Conservation (phyloP, 345 rosid species). For the Citrus trifoliata region DNA sequence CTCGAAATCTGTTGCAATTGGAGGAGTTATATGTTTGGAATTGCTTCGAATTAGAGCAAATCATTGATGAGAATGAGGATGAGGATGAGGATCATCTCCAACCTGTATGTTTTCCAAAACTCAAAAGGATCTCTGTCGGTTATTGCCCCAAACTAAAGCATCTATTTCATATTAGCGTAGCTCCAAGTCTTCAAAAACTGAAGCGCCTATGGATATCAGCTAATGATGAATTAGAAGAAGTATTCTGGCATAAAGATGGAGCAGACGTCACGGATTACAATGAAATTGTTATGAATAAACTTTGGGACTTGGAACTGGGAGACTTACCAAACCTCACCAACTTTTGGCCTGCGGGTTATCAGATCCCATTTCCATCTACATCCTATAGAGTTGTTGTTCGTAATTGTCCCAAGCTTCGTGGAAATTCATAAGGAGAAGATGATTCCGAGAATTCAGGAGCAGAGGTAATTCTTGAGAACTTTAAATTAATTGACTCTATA, state of each 20-base stretch:
- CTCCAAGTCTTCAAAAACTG: neutral
- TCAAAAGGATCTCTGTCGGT: fast-evolving
- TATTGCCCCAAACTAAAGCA: neutral
- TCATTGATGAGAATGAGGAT: neutral
- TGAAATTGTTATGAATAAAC: neutral
- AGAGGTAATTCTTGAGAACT: too few species aligned
- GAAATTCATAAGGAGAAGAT: too few species aligned
- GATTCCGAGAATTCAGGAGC: too few species aligned
- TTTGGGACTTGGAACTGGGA: fast-evolving
- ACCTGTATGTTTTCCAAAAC: neutral
- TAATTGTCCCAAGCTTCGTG: neutral
- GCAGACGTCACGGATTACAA: neutral
- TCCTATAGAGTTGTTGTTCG: fast-evolving
- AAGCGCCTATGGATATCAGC: fast-evolving
- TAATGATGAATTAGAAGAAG: neutral
- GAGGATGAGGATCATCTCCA: too few species aligned
- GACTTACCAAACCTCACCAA: neutral
- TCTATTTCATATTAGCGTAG: neutral
- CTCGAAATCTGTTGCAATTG: slow-evolving; percentile 4
- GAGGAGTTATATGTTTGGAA: fast-evolving
- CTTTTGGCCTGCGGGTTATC: neutral
- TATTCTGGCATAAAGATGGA: neutral
- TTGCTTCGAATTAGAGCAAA: neutral
- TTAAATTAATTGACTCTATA: too few species aligned
- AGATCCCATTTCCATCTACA: neutral